Evolutionary conservation across 73 alveolate genomes (phyloP).

Genomic region (Paramecium octaurelia): DNA sequence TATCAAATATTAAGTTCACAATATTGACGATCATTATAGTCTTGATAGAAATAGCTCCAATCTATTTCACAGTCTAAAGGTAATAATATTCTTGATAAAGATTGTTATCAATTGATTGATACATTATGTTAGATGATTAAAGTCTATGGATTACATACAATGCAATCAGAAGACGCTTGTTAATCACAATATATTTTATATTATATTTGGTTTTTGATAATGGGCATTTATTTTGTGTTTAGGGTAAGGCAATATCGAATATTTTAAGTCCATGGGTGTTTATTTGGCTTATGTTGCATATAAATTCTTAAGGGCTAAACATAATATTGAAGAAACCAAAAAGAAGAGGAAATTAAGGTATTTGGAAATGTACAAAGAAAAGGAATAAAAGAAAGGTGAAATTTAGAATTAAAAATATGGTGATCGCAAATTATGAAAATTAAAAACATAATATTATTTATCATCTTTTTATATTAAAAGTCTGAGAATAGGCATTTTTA

Average conservation of each 20-base stretch:
- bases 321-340: not conserved
- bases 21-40: not conserved
- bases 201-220: not conserved
- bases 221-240: not conserved
- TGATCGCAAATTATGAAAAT: not conserved
- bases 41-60: not conserved
- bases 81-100: not conserved
- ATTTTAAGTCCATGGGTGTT: not conserved
- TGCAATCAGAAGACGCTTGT: not conserved
- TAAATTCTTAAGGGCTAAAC: not conserved
- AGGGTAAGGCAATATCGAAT: not conserved
- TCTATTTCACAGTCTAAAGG: not conserved
- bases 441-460: not conserved
- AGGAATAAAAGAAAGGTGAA: not conserved
- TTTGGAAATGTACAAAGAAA: not conserved
- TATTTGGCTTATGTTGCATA: not conserved
- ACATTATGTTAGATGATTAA: slow-evolving; percentile 5
- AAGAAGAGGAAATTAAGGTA: not conserved
- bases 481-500: not conserved
- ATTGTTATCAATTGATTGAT: not conserved
- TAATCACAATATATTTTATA: not conserved
- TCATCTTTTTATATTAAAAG: not conserved
- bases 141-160: not conserved
- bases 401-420: not conserved
- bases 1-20: not conserved